A percentile compares a stretch with the other conserved stretches of the same genome.
These are phyloP conservation scores for Chondrus crispus DNA, from an alignment of 23 red algal species.

Conservation along the genomic window DNA sequence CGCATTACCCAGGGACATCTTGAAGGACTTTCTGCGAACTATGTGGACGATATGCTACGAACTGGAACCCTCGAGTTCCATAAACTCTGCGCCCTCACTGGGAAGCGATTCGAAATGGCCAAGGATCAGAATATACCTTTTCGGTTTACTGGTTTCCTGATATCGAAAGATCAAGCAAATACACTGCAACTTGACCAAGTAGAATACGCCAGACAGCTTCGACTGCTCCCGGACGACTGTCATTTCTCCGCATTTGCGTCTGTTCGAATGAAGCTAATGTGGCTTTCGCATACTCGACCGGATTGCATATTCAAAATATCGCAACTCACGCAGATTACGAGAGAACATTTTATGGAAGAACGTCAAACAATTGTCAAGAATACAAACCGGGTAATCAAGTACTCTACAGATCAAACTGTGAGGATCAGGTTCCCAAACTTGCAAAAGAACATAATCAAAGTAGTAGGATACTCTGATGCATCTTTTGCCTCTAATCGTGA, in stretches of 20 bases:
- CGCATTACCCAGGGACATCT: not conserved
- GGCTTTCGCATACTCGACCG: not conserved
- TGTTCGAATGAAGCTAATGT: not conserved
- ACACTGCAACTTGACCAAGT: not conserved
- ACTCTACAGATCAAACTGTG: not conserved
- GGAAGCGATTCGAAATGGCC: not conserved
- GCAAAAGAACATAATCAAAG: not conserved
- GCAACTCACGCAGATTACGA: not conserved
- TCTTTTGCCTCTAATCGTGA: not conserved
- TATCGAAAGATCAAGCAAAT: not conserved
- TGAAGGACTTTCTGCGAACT: not conserved
- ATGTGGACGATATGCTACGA: not conserved
- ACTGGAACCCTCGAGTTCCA: not conserved
- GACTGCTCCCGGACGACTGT: not conserved
- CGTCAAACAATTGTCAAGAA: not conserved
- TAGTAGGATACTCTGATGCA: conserved; percentile 1
- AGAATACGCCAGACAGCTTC: not conserved
- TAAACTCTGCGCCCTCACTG: not conserved
- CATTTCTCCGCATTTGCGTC: not conserved
- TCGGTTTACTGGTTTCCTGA: not conserved
- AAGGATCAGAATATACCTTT: not conserved
- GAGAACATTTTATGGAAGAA: not conserved
- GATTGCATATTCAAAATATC: not conserved
- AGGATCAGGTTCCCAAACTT: not conserved
- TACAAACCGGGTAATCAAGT: not conserved